Conservation (phyloP, 78 protist genomes). For the Trichosphaerium sp. region DNA sequence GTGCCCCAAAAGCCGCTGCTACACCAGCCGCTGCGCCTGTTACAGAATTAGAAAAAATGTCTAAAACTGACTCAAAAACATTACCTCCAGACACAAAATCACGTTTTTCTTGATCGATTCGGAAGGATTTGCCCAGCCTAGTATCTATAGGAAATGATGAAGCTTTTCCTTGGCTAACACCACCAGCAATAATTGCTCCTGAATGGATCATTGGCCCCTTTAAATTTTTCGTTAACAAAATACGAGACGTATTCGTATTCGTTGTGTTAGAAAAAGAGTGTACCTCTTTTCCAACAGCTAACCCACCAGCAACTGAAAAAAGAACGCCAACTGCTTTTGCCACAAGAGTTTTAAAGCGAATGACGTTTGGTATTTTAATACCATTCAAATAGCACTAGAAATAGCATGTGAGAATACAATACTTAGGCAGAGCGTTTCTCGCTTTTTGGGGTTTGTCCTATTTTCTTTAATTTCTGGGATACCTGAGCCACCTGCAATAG, state of each 20-base stretch:
- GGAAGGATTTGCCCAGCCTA: no score
- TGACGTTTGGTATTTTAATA: conserved; percentile 17
- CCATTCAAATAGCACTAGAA: conserved; percentile 57
- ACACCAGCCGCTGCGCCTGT: conserved; percentile 92
- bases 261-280: no score
- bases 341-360: conserved; percentile 38
- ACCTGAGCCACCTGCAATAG: conserved; percentile 63
- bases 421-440: no score
- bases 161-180: not conserved
- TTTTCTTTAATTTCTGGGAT: conserved; percentile 80
- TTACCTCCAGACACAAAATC: conserved; percentile 73
- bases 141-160: not conserved
- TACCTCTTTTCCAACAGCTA: conserved; percentile 53
- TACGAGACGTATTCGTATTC: no score
- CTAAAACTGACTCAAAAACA: no score
- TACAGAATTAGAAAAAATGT: no score
- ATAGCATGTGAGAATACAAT: no score
- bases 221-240: no score
- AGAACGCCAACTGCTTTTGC: conserved; percentile 48
- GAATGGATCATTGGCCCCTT: conserved; percentile 86
- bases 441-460: no score
- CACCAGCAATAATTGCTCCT: conserved; percentile 22
- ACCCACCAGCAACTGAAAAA: conserved; percentile 39
- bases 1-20: conserved; percentile 85
- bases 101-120: conserved; percentile 54